Evolutionary conservation across 2,329 filamentous ascomycete genomes (phyloP).

Genomic region (Dendrostoma leiphaemia): DNA sequence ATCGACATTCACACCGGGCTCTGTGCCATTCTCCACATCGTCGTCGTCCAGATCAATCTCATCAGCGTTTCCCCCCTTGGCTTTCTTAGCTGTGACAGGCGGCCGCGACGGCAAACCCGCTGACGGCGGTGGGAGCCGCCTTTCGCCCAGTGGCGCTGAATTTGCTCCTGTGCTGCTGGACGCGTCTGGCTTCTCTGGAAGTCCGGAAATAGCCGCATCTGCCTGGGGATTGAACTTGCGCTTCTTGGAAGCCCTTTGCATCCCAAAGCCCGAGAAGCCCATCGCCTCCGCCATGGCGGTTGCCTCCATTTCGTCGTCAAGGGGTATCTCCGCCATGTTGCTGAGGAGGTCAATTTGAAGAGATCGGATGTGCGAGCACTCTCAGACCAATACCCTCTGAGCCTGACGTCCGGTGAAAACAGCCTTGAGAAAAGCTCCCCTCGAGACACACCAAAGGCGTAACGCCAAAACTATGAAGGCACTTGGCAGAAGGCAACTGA

Average conservation of each 20-base stretch:
- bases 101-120: conserved; percentile 20
- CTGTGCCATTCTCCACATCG: conserved; percentile 16
- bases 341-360: background rate
- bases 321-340: conserved; percentile 15
- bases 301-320: conserved; percentile 30
- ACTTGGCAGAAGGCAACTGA: too few relatives aligned
- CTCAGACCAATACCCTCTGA: too few relatives aligned
- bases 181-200: conserved; percentile 25
- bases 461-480: too few relatives aligned
- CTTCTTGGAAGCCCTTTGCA: conserved; percentile 57
- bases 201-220: conserved; percentile 44
- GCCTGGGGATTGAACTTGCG: conserved; percentile 61
- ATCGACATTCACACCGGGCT: too few relatives aligned
- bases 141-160: conserved; percentile 36
- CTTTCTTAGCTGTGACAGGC: background rate
- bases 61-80: conserved; percentile 33
- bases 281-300: conserved; percentile 64
- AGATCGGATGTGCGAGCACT: background rate
- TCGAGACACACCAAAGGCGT: too few relatives aligned
- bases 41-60: conserved; percentile 44
- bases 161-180: conserved; percentile 31
- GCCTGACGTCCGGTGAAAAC: too few relatives aligned
- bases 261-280: conserved; percentile 73
- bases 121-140: conserved; percentile 24
- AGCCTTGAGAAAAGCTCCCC: too few relatives aligned